Evolutionary conservation across 768 basidiomycete species (phyloP), one percentile per base, ranked within the genome.

Genomic region (Pleurotus eryngii): DNA sequence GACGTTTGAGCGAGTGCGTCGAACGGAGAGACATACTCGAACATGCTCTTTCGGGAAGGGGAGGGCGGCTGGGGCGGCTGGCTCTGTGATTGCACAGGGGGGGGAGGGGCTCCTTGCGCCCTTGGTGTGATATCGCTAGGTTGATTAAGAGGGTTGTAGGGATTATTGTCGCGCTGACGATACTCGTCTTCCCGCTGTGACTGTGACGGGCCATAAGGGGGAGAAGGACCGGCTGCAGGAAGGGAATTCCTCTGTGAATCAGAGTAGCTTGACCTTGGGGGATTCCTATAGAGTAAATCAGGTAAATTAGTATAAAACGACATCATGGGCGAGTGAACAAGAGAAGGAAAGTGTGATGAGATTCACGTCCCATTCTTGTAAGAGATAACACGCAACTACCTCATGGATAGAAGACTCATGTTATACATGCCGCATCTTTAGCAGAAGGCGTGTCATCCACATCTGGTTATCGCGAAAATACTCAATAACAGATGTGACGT

Each of bases 11-110:
- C 78, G 46, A 93, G 79, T 22, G 89, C 90, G 63, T 94, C 91
- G 63, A 93, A 92, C 2, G 92, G 86, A 49, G 90, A 91, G 49
- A 87, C 79, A 59, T 90, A 93, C 39, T 92, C 90, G 63, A 94
- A 94, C 81, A 92, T 84, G 49, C 89, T 88, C 69, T 88, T 86
- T 64, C 85, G 87, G 20, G 86, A 81, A 42, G 87, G 86, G 27
- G 89, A 82, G 0, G 87, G 83, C 3, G 81, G 74, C 57, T 76
- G 81, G 49, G 78, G 79, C 30, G 66, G 68, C 22, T 71, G 72
- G 40, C 63, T 64, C n/a, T 60, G 49, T 46, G 56, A 63, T 49
- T 65, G 59, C 26, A 63, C 65, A 38, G 68, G 64, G 6, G 64
- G 60, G 24, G 67, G 64, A 27, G 64, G 65, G 51, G 65, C 58